These are phyloP conservation scores for Ascochyta rabiei DNA, from an alignment of 2,329 filamentous ascomycete genomes.

Conservation along the genomic window DNA sequence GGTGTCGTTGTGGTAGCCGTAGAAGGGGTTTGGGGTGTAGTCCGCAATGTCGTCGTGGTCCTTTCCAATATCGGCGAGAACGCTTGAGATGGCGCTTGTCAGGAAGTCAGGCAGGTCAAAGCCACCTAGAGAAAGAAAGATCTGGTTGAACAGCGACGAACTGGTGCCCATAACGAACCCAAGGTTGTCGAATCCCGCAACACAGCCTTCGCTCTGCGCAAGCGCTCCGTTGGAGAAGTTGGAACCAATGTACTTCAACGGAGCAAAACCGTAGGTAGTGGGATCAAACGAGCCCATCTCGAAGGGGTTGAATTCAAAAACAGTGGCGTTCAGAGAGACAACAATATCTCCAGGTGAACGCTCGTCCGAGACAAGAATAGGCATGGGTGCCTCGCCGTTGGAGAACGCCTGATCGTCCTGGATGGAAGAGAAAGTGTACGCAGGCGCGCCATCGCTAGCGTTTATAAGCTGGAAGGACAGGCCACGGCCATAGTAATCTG, in stretches of 20 bases:
- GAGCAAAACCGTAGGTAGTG: constrained; percentile 72
- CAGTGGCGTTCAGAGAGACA: constrained; percentile 73
- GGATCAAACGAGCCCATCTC: constrained; percentile 81
- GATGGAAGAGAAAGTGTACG: constrained; percentile 84
- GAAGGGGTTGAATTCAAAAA: constrained; percentile 80
- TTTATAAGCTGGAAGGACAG: constrained; percentile 87
- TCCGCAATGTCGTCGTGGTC: constrained; percentile 74
- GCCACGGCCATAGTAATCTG: constrained; percentile 86
- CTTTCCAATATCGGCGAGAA: constrained; percentile 63
- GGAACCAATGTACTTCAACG: constrained; percentile 73
- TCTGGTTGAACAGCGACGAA: constrained; percentile 81
- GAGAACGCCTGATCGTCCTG: constrained; percentile 67
- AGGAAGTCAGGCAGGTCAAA: constrained; percentile 58
- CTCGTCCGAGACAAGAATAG: constrained; percentile 73
- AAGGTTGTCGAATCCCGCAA: constrained; percentile 80
- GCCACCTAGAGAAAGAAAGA: constrained; percentile 69
- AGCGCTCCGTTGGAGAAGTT: constrained; percentile 70
- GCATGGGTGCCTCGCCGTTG: constrained; percentile 70
- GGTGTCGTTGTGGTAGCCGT: constrained; percentile 63
- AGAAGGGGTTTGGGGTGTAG: constrained; percentile 79
- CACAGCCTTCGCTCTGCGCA: constrained; percentile 63
- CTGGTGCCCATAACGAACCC: constrained; percentile 88
- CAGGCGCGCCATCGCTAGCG: constrained; percentile 70
- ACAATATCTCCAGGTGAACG: constrained; percentile 66
- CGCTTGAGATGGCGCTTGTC: constrained; percentile 55